phyloP scores from a whole-genome alignment of 768 basidiomycete genomes.

The Tulasnella sp. region DNA sequence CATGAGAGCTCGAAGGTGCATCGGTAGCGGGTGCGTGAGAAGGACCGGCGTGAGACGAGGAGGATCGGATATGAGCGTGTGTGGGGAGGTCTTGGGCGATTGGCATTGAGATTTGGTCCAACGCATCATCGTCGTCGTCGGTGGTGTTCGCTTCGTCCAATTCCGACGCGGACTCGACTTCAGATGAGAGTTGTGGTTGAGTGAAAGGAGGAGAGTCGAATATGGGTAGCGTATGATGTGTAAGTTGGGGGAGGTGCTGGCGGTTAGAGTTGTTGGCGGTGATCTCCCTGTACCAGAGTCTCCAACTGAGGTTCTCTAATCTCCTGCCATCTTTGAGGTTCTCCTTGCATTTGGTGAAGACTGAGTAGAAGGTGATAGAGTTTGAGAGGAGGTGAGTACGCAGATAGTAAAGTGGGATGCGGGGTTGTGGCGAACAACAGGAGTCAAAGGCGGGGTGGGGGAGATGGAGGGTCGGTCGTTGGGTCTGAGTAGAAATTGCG shows the following conservation, averaged over 20 bases:
- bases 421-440: background rate
- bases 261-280: conserved; percentile 23
- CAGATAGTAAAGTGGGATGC: conserved; percentile 14
- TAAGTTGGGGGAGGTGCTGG: conserved; percentile 20
- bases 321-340: conserved; percentile 68
- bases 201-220: conserved; percentile 25
- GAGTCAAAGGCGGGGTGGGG: conserved; percentile 6
- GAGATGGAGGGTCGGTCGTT: conserved; percentile 5
- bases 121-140: background rate
- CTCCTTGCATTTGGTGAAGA: conserved; percentile 76
- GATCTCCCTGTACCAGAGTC: conserved; percentile 66
- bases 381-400: conserved; percentile 13
- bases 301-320: conserved; percentile 82
- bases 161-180: conserved; percentile 18
- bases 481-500: conserved; percentile 17
- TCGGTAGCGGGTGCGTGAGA: background rate
- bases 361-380: conserved; percentile 29
- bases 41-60: no score
- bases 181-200: conserved; percentile 1
- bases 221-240: conserved; percentile 22
- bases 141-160: conserved; percentile 6
- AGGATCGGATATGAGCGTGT: no score
- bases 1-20: background rate
- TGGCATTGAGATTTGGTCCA: no score
- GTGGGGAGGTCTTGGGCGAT: background rate